A percentile compares a stretch with the other conserved stretches of the same genome.
These are phyloP conservation scores for Aschersonia sp. DNA, from an alignment of 2,329 filamentous ascomycete genomes.

Conservation along the genomic window DNA sequence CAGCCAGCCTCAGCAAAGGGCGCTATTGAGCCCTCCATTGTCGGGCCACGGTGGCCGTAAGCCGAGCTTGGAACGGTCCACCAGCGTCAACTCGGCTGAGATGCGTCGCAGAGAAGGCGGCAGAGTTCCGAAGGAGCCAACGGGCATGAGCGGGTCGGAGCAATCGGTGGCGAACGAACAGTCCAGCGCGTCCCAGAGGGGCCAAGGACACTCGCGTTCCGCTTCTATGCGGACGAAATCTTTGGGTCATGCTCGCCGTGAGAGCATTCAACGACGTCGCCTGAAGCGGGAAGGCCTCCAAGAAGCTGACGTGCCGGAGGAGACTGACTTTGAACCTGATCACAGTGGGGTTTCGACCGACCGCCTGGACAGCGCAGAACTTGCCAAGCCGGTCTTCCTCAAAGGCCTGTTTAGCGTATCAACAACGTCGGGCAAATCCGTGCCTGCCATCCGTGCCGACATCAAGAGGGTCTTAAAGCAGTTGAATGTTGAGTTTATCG, in stretches of 20 bases:
- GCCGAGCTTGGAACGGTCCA: constrained; percentile 65
- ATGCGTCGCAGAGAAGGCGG: constrained; percentile 47
- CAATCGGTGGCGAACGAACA: constrained; percentile 48
- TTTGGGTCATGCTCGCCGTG: constrained; percentile 72
- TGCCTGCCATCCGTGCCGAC: constrained; percentile 72
- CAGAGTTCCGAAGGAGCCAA: constrained; percentile 45
- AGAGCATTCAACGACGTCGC: constrained; percentile 82
- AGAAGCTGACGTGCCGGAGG: constrained; percentile 73
- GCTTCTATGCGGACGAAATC: constrained; percentile 69
- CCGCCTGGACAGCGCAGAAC: constrained; percentile 52
- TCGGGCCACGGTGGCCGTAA: constrained; percentile 43
- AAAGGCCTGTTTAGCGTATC: constrained; percentile 96
- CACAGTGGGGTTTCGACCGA: constrained; percentile 47
- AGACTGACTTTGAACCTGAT: constrained; percentile 70
- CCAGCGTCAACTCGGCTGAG: constrained; percentile 83
- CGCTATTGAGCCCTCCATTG: constrained; percentile 60
- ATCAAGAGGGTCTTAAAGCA: constrained; percentile 81
- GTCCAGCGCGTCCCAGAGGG: constrained; percentile 34
- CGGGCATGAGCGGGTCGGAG: constrained; percentile 66
- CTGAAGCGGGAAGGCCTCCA: constrained; percentile 56
- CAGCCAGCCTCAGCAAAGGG: constrained; percentile 60
- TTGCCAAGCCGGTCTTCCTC: constrained; percentile 85
- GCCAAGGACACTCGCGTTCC: constrained; percentile 36
- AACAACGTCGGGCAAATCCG: constrained; percentile 84
- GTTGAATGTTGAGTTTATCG: constrained; percentile 77